Percentiles rank a stretch among this genome's conserved stretches.
Conservation (phyloP, 768 basidiomycete species). For the Saitozyma podzolica region DNA sequence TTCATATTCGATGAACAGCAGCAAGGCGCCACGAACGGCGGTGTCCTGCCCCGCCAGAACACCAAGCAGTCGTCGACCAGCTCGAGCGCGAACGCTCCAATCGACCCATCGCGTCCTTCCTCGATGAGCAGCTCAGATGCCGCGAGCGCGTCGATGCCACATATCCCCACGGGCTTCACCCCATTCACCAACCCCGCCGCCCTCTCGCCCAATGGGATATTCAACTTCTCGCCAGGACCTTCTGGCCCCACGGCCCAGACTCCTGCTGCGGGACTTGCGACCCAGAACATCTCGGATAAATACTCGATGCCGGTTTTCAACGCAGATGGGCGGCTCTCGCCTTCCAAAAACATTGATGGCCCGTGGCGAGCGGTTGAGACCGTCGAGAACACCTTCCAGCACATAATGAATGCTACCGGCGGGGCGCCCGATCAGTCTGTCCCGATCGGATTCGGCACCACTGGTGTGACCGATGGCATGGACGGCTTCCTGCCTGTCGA, state of each 20-base stretch:
- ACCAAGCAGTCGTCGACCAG: not conserved
- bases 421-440: not conserved
- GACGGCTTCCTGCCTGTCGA: slow-evolving; percentile 13
- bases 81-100: not conserved
- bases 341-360: slow-evolving; percentile 20
- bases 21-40: not conserved
- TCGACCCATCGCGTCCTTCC: not conserved
- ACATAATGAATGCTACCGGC: not conserved
- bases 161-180: not conserved
- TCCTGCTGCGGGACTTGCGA: no score
- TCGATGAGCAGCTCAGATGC: not conserved
- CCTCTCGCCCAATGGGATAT: slow-evolving; percentile 38
- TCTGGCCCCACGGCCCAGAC: slow-evolving; percentile 9
- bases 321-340: slow-evolving; percentile 14
- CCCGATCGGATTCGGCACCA: not conserved
- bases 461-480: not conserved
- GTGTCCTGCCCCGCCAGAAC: not conserved
- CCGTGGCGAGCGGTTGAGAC: slow-evolving; percentile 38
- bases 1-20: slow-evolving; percentile 6
- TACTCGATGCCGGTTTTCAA: slow-evolving; percentile 11
- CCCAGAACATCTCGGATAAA: not conserved
- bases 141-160: not conserved
- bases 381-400: slow-evolving; percentile 9
- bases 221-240: slow-evolving; percentile 45
- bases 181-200: not conserved